Evolutionary conservation across 106 monocot genomes (phyloP).

Genomic region (Phalaenopsis aphrodite): DNA sequence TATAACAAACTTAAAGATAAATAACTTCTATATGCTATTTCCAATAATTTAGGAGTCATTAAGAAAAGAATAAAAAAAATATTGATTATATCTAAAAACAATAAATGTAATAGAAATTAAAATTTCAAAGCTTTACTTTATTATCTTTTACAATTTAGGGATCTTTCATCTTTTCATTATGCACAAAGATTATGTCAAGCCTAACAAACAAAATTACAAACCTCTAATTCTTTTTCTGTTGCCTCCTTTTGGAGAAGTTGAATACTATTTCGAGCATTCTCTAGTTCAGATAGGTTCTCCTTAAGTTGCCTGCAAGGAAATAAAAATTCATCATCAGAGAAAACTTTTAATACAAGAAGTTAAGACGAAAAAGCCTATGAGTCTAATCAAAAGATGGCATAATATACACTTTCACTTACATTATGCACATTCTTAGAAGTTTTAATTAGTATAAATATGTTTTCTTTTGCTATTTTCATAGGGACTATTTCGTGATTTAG

Average conservation of each 20-base stretch:
- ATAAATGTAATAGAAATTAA: too few species aligned
- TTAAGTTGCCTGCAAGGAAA: slow-evolving; percentile 25
- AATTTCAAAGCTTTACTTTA: too few species aligned
- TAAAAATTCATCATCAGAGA: neutral
- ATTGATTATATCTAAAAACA: neutral
- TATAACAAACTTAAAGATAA: too few species aligned
- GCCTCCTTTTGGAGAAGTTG: slow-evolving; percentile 52
- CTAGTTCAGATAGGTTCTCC: slow-evolving; percentile 34
- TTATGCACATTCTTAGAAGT: slow-evolving; percentile 12
- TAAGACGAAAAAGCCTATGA: neutral
- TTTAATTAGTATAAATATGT: neutral
- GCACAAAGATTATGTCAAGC: neutral
- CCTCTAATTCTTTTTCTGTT: slow-evolving; percentile 69
- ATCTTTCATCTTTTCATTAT: neutral
- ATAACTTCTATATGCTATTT: too few species aligned
- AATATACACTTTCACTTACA: slow-evolving; percentile 11
- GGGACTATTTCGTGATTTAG: too few species aligned
- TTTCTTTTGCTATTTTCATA: too few species aligned
- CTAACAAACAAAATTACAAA: slow-evolving; percentile 12
- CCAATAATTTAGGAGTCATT: too few species aligned
- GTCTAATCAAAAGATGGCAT: slow-evolving; percentile 26
- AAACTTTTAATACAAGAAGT: neutral
- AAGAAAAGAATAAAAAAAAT: neutral
- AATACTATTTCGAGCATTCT: slow-evolving; percentile 34
- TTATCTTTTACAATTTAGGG: neutral